Conservation (phyloP, 75 land plant genomes). For the Sequoia sempervirens region DNA sequence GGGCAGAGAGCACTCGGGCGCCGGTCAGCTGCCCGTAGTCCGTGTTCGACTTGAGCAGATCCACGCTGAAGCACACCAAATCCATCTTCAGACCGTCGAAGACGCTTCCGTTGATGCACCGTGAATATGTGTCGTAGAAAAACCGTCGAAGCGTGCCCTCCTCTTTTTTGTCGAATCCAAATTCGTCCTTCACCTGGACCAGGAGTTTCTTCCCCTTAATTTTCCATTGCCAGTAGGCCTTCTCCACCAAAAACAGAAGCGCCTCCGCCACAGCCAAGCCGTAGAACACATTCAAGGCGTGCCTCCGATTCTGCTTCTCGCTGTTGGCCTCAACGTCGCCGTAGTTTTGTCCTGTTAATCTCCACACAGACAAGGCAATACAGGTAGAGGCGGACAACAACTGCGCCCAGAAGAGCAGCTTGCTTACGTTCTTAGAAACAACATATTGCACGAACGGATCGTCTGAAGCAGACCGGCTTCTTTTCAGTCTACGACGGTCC, state of each 20-base stretch:
- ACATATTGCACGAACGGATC: slow-evolving; percentile 66
- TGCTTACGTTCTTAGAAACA: slow-evolving; percentile 49
- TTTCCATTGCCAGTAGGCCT: slow-evolving; percentile 48
- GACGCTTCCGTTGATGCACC: slow-evolving; percentile 64
- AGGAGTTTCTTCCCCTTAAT: slow-evolving; percentile 48
- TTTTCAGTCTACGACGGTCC: background rate
- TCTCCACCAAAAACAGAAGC: too few relatives aligned
- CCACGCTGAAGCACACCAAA: slow-evolving; percentile 55
- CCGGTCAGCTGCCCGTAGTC: slow-evolving; percentile 44
- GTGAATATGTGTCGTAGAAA: slow-evolving; percentile 75
- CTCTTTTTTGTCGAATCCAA: slow-evolving; percentile 27
- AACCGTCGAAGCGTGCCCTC: slow-evolving; percentile 18
- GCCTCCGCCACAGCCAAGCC: too few relatives aligned
- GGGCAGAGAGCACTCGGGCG: too few relatives aligned
- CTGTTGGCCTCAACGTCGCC: slow-evolving; percentile 27
- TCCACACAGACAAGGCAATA: slow-evolving; percentile 8
- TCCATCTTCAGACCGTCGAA: slow-evolving; percentile 88
- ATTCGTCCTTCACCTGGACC: slow-evolving; percentile 42
- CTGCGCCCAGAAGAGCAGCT: slow-evolving; percentile 15
- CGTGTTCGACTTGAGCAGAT: slow-evolving; percentile 54
- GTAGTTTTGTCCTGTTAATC: slow-evolving; percentile 43
- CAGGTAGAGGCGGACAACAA: too few relatives aligned
- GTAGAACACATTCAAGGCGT: slow-evolving; percentile 43
- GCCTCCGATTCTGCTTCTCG: slow-evolving; percentile 32
- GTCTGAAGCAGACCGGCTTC: slow-evolving; percentile 40